A percentile compares a stretch with the other conserved stretches of the same genome.
These are phyloP conservation scores for Babesia microti DNA, from an alignment of 169 alveolate genomes.

Conservation along the genomic window DNA sequence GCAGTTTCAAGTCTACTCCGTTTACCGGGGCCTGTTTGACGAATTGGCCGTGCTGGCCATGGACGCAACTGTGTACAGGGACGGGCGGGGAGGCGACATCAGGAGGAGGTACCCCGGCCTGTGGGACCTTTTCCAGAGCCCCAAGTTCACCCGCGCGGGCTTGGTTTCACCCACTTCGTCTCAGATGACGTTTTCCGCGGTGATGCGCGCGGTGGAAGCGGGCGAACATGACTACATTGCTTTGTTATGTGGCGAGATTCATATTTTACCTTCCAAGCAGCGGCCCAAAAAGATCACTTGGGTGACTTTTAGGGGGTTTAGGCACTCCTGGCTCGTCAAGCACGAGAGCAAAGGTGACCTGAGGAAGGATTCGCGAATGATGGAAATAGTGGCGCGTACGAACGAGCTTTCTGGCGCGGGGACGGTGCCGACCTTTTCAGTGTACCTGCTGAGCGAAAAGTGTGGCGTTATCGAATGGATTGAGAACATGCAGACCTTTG, in stretches of 20 bases:
- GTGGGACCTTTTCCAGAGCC: too few species aligned
- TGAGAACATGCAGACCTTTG: slow-evolving; percentile 69
- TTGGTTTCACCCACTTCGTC: too few species aligned
- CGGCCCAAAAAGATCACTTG: slow-evolving; percentile 83
- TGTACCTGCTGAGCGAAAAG: slow-evolving; percentile 78
- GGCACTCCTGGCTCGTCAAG: slow-evolving; percentile 82
- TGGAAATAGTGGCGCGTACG: slow-evolving; percentile 60
- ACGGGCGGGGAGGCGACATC: too few species aligned
- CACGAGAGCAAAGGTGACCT: slow-evolving; percentile 81
- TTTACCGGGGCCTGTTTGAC: slow-evolving; percentile 16
- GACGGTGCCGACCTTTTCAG: slow-evolving; percentile 59
- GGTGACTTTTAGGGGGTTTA: too few species aligned
- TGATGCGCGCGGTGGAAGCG: too few species aligned
- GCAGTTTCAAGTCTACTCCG: slow-evolving; percentile 1
- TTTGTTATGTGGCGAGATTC: too few species aligned
- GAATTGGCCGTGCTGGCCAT: slow-evolving; percentile 14
- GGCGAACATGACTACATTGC: too few species aligned
- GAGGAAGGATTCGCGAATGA: slow-evolving; percentile 83
- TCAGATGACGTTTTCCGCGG: too few species aligned
- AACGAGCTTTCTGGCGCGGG: slow-evolving; percentile 5
- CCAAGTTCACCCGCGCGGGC: too few species aligned
- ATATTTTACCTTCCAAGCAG: too few species aligned
- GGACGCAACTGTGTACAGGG: too few species aligned
- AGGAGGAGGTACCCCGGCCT: too few species aligned
- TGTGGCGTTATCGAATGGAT: slow-evolving; percentile 90